phyloP scores from a whole-genome alignment of 148 eudicot genomes.

The Nepenthes gracilis region DNA sequence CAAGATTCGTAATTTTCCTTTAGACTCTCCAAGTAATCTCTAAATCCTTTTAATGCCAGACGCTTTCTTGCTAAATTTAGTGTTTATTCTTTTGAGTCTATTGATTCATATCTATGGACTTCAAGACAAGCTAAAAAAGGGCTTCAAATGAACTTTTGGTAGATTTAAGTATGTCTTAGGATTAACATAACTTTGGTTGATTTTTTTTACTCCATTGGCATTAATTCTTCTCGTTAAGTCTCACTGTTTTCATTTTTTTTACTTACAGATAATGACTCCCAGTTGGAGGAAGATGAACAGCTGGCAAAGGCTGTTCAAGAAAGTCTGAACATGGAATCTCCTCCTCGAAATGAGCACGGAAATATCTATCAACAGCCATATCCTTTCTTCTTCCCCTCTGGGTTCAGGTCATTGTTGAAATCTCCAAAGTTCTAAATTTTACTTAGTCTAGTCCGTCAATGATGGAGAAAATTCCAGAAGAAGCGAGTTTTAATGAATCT shows the following conservation, averaged over 20 bases:
- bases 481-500: neutral
- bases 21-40: too few relatives aligned
- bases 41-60: too few relatives aligned
- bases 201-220: neutral
- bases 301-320: constrained; percentile 90
- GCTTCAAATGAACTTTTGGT: too few relatives aligned
- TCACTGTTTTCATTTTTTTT: neutral
- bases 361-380: constrained; percentile 29
- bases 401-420: constrained; percentile 39
- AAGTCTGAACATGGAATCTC: constrained; percentile 59
- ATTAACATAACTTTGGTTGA: too few relatives aligned
- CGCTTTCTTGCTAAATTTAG: neutral
- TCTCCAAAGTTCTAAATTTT: neutral
- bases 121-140: too few relatives aligned
- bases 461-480: neutral
- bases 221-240: neutral
- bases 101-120: neutral
- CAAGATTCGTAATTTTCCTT: too few relatives aligned
- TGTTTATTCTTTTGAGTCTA: neutral
- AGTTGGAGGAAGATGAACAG: constrained; percentile 76
- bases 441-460: neutral
- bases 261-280: constrained; percentile 30
- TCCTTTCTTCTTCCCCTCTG: constrained; percentile 48
- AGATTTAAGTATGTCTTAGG: too few relatives aligned
- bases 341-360: constrained; percentile 55